Evolutionary conservation across 148 eudicot species (phyloP).

Genomic region (Cornus florida): DNA sequence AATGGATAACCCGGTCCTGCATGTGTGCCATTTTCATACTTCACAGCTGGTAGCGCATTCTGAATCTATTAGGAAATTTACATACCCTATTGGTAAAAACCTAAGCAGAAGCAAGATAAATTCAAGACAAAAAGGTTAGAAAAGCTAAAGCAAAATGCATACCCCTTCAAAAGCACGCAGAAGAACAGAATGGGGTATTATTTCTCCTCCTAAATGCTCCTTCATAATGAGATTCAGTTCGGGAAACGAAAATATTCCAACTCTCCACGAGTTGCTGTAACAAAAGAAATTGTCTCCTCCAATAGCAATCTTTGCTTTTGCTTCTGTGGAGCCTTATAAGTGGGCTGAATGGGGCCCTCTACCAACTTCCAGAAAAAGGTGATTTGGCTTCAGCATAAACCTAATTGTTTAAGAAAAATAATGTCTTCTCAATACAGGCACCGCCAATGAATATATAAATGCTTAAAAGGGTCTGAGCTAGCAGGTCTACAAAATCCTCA

Average conservation of each 20-base stretch:
- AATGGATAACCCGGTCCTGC: background rate
- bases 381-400: too few species aligned
- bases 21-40: background rate
- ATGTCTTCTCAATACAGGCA: too few species aligned
- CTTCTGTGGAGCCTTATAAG: too few species aligned
- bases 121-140: background rate
- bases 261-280: background rate
- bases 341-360: too few species aligned
- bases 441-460: too few species aligned
- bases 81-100: background rate
- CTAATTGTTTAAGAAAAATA: too few species aligned
- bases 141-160: constrained; percentile 21
- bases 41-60: constrained; percentile 7
- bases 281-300: constrained; percentile 1
- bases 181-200: constrained; percentile 95
- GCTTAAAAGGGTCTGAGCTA: too few species aligned
- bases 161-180: constrained; percentile 97
- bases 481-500: too few species aligned
- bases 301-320: too few species aligned
- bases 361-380: too few species aligned
- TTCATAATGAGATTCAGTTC: constrained; percentile 80
- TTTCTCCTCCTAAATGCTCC: constrained; percentile 93
- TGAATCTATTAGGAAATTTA: background rate
- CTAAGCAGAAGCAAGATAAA: background rate
- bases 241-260: constrained; percentile 79